A percentile compares a stretch with the other conserved stretches of the same genome.
phyloP scores from a whole-genome alignment of 805 yeast genomes.

The Allodekkera sacchari region DNA sequence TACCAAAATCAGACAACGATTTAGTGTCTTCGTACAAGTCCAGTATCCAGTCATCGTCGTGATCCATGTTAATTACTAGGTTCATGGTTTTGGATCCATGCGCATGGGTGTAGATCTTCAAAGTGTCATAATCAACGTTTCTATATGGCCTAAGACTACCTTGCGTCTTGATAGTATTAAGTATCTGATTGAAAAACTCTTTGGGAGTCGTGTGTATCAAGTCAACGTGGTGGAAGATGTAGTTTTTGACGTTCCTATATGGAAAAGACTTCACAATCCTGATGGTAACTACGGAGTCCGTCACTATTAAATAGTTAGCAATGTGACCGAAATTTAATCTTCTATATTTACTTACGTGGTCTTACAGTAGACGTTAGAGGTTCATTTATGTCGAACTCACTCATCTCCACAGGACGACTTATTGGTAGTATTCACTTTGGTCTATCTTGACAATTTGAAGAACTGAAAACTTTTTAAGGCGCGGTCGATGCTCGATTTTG shows the following conservation, averaged over 20 bases:
- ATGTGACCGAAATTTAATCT: not conserved
- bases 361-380: slow-evolving; percentile 75
- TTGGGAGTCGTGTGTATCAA: slow-evolving; percentile 59
- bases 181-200: slow-evolving; percentile 48
- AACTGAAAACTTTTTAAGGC: too few species aligned
- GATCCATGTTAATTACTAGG: slow-evolving; percentile 81
- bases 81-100: slow-evolving; percentile 93
- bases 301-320: slow-evolving; percentile 20
- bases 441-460: too few species aligned
- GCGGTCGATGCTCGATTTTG: too few species aligned
- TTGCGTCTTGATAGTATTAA: slow-evolving; percentile 35
- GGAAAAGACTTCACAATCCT: slow-evolving; percentile 89
- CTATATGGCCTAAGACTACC: slow-evolving; percentile 80
- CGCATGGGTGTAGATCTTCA: slow-evolving; percentile 89
- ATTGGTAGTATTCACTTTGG: too few species aligned
- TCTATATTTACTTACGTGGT: slow-evolving; percentile 41
- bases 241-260: slow-evolving; percentile 76
- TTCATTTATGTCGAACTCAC: slow-evolving; percentile 42
- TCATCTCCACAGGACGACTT: too few species aligned
- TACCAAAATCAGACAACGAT: slow-evolving; percentile 42
- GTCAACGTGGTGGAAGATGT: slow-evolving; percentile 62
- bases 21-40: slow-evolving; percentile 28
- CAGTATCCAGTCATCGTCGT: slow-evolving; percentile 63
- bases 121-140: slow-evolving; percentile 59
- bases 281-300: slow-evolving; percentile 72